Evolutionary conservation across 441 rosid genomes (phyloP).

Genomic region (Monsonia emarginata): DNA sequence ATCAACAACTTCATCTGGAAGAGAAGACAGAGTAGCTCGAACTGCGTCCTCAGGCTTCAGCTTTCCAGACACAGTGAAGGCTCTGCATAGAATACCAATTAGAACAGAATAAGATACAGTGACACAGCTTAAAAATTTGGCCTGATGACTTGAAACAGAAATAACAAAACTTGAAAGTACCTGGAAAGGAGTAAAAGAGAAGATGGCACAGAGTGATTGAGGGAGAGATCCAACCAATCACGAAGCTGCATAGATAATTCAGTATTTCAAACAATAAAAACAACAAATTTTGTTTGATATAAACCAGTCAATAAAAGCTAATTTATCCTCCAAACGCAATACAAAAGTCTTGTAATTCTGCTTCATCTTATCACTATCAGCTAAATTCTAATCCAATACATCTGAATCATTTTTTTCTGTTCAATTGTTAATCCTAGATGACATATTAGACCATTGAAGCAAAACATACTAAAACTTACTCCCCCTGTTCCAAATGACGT

Average conservation of each 20-base stretch:
- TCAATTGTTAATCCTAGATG: not conserved
- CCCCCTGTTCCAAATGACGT: too few relatives aligned
- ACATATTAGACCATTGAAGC: not conserved
- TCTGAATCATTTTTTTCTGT: not conserved
- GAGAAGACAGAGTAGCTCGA: conserved; percentile 80
- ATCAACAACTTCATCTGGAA: conserved; percentile 93
- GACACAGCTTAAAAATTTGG: not conserved
- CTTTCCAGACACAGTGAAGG: conserved; percentile 74
- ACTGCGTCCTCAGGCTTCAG: conserved; percentile 86
- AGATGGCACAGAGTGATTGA: conserved; percentile 72
- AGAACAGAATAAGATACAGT: not conserved
- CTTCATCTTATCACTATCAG: not conserved
- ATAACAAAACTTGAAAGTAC: conserved; percentile 21
- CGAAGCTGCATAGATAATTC: conserved; percentile 42
- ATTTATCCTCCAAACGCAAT: not conserved
- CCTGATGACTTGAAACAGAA: not conserved
- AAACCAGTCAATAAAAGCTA: not conserved
- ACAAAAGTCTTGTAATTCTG: not conserved
- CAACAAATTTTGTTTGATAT: not conserved
- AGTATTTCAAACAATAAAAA: conserved; percentile 13
- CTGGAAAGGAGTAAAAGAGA: conserved; percentile 73
- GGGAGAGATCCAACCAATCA: conserved; percentile 80
- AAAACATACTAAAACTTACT: not conserved
- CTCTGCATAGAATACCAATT: conserved; percentile 32
- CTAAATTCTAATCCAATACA: not conserved